Conservation (phyloP, 768 basidiomycete species). For the Polyporus arcularius region DNA sequence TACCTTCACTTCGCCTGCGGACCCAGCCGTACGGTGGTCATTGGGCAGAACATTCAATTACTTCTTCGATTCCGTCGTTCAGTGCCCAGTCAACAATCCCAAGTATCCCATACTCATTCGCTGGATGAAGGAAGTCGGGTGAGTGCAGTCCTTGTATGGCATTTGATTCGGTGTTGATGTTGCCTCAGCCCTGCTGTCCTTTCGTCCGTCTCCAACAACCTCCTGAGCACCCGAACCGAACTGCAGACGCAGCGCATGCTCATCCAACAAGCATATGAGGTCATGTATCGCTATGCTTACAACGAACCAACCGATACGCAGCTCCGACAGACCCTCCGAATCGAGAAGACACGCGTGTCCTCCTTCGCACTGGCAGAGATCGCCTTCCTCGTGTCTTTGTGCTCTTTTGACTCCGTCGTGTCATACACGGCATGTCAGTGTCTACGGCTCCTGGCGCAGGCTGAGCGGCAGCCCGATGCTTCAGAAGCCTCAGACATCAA, state of each 20-base stretch:
- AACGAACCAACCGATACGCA: not conserved
- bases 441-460: conserved; percentile 65
- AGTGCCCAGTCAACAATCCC: conserved; percentile 42
- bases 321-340: conserved; percentile 51
- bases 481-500: conserved; percentile 50
- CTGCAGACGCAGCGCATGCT: conserved; percentile 66
- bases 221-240: conserved; percentile 62
- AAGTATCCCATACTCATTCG: conserved; percentile 37
- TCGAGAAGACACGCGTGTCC: conserved; percentile 52
- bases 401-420: conserved; percentile 66
- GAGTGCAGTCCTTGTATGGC: conserved; percentile 17
- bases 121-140: conserved; percentile 54
- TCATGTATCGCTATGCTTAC: conserved; percentile 51
- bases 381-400: conserved; percentile 68
- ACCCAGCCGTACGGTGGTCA: conserved; percentile 66
- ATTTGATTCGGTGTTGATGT: not conserved
- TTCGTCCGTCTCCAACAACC: conserved; percentile 54
- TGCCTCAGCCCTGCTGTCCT: conserved; percentile 30
- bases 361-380: conserved; percentile 73
- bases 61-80: conserved; percentile 45
- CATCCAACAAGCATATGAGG: conserved; percentile 61
- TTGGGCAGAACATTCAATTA: conserved; percentile 51
- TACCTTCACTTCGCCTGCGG: conserved; percentile 64
- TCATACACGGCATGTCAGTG: conserved; percentile 69
- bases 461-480: conserved; percentile 62